Base-by-base conservation (phyloP, 768 basidiomycete genomes). In the Tulasnella sp. region DNA sequence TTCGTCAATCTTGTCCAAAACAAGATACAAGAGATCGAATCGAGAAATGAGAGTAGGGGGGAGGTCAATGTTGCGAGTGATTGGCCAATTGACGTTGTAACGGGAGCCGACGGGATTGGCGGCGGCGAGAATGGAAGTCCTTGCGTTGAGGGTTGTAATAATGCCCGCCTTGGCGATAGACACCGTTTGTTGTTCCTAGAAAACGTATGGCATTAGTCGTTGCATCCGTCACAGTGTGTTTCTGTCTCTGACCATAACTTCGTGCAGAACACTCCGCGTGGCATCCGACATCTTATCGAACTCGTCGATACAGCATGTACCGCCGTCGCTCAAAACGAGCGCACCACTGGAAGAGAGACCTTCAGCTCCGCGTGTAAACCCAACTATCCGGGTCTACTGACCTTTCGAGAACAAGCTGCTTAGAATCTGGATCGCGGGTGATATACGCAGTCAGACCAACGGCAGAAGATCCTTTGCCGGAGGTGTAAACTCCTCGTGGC, bases 401-500 rank as follows among this genome's bases (percentile, higher is more conserved):
- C 95, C 94, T 95, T 78, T 99, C 96, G 67, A 99, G 84, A 11
- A 99, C 97, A 34, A 99, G 88, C 78, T 98, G 97, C 81, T 97
- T 98, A 40, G 94, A 94, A 79, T 99, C 97, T 1, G 96, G 95
- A 80, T 99, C 97, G 64, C 97, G 88, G 34, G 97, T 99, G 37
- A 99, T 92, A 80, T 99, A 99, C 0, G 97, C 97, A 0, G 97
- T 99, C 77, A 99, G 83, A 86, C 97, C 97, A 73, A 99, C 97
- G 19, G 97, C 97, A 0, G 96, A 98, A 6, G 95, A 98, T 22
- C 97, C 95, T 79, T 98, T 98, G 11, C 97, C 97, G 2, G 95
- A 97, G 0, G 97, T 93, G 80, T 94, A 99, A 8, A 99, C 96
- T 39, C 97, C 97, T 72, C 97, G 86, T 39, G 97, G 97, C 0